phyloP scores from a whole-genome alignment of 176 grass and related monocot species.

The Triticum turgidum region DNA sequence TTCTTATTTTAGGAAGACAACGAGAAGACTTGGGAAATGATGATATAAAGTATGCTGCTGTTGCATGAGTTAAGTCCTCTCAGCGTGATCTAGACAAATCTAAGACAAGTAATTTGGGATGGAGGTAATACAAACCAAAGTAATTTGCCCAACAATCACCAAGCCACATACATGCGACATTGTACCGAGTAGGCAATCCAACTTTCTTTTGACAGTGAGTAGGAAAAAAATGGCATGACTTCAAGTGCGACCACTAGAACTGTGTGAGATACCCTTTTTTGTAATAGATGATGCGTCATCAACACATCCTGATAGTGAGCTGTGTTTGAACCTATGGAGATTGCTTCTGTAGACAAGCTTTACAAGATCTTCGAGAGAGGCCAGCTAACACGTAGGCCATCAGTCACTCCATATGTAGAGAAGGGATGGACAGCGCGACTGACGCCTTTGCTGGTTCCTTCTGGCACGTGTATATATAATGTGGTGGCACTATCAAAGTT shows the following conservation, averaged over 20 bases:
- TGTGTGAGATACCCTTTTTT: not conserved
- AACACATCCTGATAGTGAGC: not conserved
- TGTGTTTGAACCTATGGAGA: conserved; percentile 41
- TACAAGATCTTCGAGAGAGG: conserved; percentile 91
- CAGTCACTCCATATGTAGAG: not conserved
- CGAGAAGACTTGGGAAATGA: too few relatives aligned
- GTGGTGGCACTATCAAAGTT: too few relatives aligned
- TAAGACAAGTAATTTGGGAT: too few relatives aligned
- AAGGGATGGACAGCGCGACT: not conserved
- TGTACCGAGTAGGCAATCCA: not conserved
- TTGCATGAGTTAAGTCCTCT: too few relatives aligned
- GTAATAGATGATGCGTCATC: not conserved
- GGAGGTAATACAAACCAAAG: too few relatives aligned
- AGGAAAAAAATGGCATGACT: not conserved
- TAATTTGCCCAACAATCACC: not conserved
- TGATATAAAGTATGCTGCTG: too few relatives aligned
- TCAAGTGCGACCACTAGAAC: not conserved
- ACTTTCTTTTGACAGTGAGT: not conserved
- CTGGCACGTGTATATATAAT: not conserved
- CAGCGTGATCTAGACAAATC: too few relatives aligned
- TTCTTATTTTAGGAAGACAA: too few relatives aligned
- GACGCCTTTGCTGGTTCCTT: not conserved
- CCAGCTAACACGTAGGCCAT: not conserved
- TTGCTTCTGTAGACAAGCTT: conserved; percentile 80
- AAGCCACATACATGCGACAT: not conserved